Evolutionary conservation across 108 stramenopile genomes (phyloP).

Genomic region (Nitzschia palea): DNA sequence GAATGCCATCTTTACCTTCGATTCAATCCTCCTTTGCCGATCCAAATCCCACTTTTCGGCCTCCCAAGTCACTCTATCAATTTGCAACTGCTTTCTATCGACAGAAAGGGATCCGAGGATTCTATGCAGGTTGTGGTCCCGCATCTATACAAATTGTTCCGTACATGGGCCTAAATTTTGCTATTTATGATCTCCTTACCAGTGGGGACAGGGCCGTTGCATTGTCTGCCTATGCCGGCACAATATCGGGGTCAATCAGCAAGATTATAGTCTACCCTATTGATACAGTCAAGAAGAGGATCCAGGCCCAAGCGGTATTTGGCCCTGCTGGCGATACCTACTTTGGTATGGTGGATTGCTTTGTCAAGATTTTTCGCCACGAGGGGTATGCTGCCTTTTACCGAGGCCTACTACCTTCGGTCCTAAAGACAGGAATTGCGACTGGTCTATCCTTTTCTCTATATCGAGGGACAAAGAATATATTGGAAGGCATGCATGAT

Average conservation of each 20-base stretch:
- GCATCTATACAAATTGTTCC: constrained; percentile 86
- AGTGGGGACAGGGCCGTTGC: constrained; percentile 41
- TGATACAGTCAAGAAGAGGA: constrained; percentile 93
- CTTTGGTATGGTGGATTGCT: constrained; percentile 72
- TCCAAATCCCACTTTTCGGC: constrained; percentile 15
- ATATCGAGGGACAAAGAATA: constrained; percentile 41
- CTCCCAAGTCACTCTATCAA: constrained; percentile 57
- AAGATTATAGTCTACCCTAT: constrained; percentile 93
- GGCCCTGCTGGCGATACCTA: constrained; percentile 20
- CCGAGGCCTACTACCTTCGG: constrained; percentile 69
- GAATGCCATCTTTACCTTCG: constrained; percentile 33
- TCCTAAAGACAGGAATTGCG: constrained; percentile 48
- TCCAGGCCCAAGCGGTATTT: constrained; percentile 88
- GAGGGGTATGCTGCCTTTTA: constrained; percentile 72
- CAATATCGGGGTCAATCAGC: constrained; percentile 78
- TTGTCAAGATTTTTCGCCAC: constrained; percentile 45
- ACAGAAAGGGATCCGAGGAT: constrained; percentile 66
- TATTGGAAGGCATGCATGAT: constrained; percentile 33
- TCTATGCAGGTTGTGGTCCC: constrained; percentile 85
- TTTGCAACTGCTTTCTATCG: constrained; percentile 64
- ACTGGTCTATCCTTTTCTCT: constrained; percentile 51
- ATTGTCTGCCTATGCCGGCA: constrained; percentile 65
- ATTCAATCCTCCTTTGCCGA: constrained; percentile 22
- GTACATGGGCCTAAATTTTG: constrained; percentile 94
- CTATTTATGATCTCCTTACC: constrained; percentile 78